Conservation (phyloP, 768 basidiomycete species). For the Tylopilus subfusipes region DNA sequence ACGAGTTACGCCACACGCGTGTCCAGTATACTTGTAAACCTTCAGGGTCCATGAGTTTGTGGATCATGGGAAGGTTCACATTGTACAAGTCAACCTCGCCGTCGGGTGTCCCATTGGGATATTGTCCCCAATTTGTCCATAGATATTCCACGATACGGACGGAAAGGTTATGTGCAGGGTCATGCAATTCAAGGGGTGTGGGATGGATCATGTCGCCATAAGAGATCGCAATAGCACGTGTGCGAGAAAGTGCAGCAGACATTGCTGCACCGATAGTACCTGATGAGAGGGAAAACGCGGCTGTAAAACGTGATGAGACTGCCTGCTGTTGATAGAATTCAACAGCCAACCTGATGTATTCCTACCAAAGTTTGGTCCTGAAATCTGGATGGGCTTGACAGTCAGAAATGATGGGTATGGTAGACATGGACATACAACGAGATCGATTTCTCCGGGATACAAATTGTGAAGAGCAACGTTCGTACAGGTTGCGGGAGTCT, state of each 20-base stretch:
- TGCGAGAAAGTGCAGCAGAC: constrained; percentile 66
- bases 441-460: constrained; percentile 79
- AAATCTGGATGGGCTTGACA: constrained; percentile 47
- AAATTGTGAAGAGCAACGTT: constrained; percentile 90
- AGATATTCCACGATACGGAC: constrained; percentile 66
- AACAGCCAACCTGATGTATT: constrained; percentile 68
- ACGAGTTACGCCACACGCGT: constrained; percentile 79
- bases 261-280: constrained; percentile 92
- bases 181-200: constrained; percentile 52
- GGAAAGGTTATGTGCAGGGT: constrained; percentile 72
- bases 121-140: constrained; percentile 83
- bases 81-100: constrained; percentile 80
- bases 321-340: background rate
- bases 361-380: constrained; percentile 82
- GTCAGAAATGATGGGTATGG: background rate
- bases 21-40: constrained; percentile 78
- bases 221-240: constrained; percentile 81
- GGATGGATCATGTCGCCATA: constrained; percentile 79
- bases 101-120: constrained; percentile 51
- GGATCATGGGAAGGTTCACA: constrained; percentile 83
- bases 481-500: constrained; percentile 88
- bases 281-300: constrained; percentile 85
- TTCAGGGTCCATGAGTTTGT: constrained; percentile 53
- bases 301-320: constrained; percentile 33
- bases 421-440: constrained; percentile 57